Conservation (phyloP, 352 stramenopile species). For the Globisporangium heterothallicum region DNA sequence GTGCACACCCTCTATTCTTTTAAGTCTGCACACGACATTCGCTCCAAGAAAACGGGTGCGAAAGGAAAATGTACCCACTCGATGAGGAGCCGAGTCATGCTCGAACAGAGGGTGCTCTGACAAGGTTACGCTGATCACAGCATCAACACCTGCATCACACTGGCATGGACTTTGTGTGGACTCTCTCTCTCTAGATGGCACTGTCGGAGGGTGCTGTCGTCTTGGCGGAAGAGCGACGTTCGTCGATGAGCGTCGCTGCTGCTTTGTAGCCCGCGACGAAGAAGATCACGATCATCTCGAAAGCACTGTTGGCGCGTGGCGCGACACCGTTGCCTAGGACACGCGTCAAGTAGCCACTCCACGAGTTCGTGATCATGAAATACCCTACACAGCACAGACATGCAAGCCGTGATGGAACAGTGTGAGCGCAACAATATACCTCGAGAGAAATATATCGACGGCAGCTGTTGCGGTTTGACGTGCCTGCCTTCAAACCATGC, state of each 20-base stretch:
- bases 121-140: slow-evolving; percentile 29
- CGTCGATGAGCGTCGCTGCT: slow-evolving; percentile 21
- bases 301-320: slow-evolving; percentile 54
- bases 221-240: slow-evolving; percentile 28
- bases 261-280: slow-evolving; percentile 26
- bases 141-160: too few species aligned
- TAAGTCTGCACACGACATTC: too few species aligned
- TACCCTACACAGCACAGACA: slow-evolving; percentile 19
- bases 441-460: not conserved
- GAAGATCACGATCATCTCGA: slow-evolving; percentile 54
- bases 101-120: too few species aligned
- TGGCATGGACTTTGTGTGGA: too few species aligned
- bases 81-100: too few species aligned
- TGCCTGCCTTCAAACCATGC: slow-evolving; percentile 35
- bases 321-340: slow-evolving; percentile 53
- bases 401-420: not conserved
- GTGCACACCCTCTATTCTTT: too few species aligned
- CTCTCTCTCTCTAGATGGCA: too few species aligned
- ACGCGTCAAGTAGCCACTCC: slow-evolving; percentile 41
- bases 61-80: too few species aligned
- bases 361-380: slow-evolving; percentile 59
- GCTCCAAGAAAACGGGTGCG: too few species aligned
- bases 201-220: too few species aligned
- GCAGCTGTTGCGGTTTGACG: not conserved
- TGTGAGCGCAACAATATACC: not conserved